These are phyloP conservation scores for Podospora appendiculata DNA, from an alignment of 495 filamentous ascomycete species.

Conservation along the genomic window DNA sequence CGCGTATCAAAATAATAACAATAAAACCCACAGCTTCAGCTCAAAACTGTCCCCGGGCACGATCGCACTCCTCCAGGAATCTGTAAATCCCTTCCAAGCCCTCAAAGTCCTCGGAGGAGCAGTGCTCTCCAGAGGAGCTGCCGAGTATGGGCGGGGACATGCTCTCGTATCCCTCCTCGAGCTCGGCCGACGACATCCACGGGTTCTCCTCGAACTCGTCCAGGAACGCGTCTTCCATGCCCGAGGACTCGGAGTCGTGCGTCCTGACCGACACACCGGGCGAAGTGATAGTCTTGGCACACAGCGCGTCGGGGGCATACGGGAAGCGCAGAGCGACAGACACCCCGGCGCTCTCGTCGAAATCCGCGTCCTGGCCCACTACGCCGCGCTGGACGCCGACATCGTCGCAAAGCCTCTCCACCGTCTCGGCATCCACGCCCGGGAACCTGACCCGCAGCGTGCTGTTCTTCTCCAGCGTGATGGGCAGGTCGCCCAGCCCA, in stretches of 20 bases:
- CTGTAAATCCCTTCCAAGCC: slow-evolving; percentile 79
- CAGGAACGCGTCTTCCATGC: slow-evolving; percentile 17
- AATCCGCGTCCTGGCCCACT: slow-evolving; percentile 70
- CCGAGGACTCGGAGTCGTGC: slow-evolving; percentile 33
- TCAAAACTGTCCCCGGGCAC: slow-evolving; percentile 33
- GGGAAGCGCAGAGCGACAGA: slow-evolving; percentile 76
- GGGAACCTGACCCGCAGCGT: slow-evolving; percentile 76
- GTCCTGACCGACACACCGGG: slow-evolving; percentile 39
- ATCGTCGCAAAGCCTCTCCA: slow-evolving; percentile 79
- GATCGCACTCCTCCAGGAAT: slow-evolving; percentile 82
- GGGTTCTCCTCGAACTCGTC: slow-evolving; percentile 35
- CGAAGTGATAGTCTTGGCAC: slow-evolving; percentile 37
- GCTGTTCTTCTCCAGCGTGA: slow-evolving; percentile 53
- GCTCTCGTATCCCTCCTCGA: slow-evolving; percentile 42
- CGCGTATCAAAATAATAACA: background rate
- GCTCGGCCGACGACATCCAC: slow-evolving; percentile 33
- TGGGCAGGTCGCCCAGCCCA: slow-evolving; percentile 72
- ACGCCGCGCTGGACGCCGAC: slow-evolving; percentile 72
- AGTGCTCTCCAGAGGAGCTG: slow-evolving; percentile 32
- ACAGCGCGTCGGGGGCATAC: slow-evolving; percentile 62
- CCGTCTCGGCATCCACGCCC: slow-evolving; percentile 77
- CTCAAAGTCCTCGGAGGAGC: slow-evolving; percentile 54
- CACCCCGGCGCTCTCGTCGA: slow-evolving; percentile 51
- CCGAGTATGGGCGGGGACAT: slow-evolving; percentile 29
- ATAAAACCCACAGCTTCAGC: background rate